phyloP scores from a whole-genome alignment of 139 green algal genomes.

The Astrephomene gubernaculifera region DNA sequence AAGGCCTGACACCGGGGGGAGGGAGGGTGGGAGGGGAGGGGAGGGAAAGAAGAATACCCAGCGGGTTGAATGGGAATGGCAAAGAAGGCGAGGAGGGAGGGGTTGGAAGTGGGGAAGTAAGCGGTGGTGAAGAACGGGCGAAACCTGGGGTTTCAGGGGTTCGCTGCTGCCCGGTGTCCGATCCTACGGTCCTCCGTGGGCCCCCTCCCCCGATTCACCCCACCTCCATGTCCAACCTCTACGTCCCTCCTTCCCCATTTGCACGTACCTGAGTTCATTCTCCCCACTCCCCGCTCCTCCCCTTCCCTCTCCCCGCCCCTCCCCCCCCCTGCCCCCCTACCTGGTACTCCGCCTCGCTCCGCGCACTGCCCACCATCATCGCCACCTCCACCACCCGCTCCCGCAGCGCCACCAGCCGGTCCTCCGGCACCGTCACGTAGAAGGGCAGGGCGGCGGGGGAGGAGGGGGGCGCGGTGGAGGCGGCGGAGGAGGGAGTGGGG shows the following conservation, averaged over 20 bases:
- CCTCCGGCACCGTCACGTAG: slow-evolving; percentile 37
- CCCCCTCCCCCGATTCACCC: too few species aligned
- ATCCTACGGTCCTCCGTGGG: too few species aligned
- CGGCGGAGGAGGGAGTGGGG: too few species aligned
- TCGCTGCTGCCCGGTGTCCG: too few species aligned
- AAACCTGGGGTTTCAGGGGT: too few species aligned
- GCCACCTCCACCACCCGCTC: slow-evolving; percentile 47
- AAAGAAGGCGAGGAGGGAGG: too few species aligned
- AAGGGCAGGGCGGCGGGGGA: not conserved
- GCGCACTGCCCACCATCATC: slow-evolving; percentile 25
- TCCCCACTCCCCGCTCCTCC: not conserved
- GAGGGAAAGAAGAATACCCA: too few species aligned
- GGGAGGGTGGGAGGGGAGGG: not conserved
- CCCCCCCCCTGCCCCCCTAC: not conserved
- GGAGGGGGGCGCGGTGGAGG: not conserved
- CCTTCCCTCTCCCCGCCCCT: not conserved
- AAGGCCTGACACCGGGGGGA: slow-evolving; percentile 20
- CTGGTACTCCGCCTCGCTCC: slow-evolving; percentile 54
- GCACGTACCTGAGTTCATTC: too few species aligned
- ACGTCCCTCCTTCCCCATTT: too few species aligned
- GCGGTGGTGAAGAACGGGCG: too few species aligned
- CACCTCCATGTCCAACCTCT: too few species aligned
- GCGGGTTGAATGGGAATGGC: too few species aligned
- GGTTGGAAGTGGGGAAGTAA: not conserved
- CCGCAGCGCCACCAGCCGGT: slow-evolving; percentile 31